These are phyloP conservation scores for Colletotrichum godetiae DNA, from an alignment of 2,329 filamentous ascomycete genomes.

Conservation along the genomic window DNA sequence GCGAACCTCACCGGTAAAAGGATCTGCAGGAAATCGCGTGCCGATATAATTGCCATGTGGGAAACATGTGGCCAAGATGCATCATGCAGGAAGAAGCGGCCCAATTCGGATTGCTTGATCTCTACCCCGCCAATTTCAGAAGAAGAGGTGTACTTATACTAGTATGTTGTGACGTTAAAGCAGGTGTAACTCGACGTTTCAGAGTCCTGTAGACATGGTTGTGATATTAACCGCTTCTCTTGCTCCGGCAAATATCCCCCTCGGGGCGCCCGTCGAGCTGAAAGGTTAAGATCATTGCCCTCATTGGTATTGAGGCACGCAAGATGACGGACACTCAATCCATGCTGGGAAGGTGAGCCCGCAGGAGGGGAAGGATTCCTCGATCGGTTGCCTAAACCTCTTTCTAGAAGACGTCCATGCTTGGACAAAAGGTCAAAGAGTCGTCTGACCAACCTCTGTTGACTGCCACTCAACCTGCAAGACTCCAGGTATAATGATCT, in stretches of 20 bases:
- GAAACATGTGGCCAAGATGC: constrained; percentile 10
- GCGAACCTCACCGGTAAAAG: background rate
- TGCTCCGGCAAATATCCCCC: background rate
- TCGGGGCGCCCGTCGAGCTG: background rate
- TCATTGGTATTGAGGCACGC: background rate
- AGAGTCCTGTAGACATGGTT: background rate
- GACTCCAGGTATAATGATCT: background rate
- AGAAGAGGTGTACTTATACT: background rate
- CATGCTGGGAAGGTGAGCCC: background rate
- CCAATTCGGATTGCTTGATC: constrained; percentile 2
- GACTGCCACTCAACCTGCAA: background rate
- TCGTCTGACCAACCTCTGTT: background rate
- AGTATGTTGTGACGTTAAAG: background rate
- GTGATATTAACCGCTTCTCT: background rate
- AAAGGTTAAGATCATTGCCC: background rate
- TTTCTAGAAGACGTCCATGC: background rate
- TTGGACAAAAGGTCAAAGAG: background rate
- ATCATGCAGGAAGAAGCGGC: background rate
- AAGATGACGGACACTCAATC: background rate
- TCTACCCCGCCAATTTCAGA: constrained; percentile 4
- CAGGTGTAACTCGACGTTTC: background rate
- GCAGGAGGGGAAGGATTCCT: background rate
- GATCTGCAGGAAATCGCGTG: constrained; percentile 6
- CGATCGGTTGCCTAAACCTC: background rate
- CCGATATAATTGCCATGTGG: constrained; percentile 7